These are phyloP conservation scores for Eutrema salsugineum DNA, from an alignment of 441 rosid genomes.

Conservation along the genomic window DNA sequence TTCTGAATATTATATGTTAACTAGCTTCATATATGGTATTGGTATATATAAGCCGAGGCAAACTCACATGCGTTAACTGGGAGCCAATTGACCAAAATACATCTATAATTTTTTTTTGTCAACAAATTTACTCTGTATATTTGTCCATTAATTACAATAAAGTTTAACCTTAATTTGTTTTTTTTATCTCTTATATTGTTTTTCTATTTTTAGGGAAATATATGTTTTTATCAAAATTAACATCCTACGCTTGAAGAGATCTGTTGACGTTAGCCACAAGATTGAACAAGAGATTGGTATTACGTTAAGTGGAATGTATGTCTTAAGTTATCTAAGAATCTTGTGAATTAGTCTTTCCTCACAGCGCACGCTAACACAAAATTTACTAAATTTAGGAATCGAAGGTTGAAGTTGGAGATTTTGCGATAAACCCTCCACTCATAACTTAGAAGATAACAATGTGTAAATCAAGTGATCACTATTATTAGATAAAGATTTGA, in stretches of 20 bases:
- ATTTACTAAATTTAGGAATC: neutral
- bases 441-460: neutral
- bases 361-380: constrained; percentile 16
- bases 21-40: neutral
- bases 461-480: constrained; percentile 4
- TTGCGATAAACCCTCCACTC: neutral
- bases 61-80: neutral
- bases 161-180: neutral
- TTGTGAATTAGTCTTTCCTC: neutral
- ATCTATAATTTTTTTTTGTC: neutral
- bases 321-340: constrained; percentile 11
- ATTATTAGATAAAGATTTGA: neutral
- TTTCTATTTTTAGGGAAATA: neutral
- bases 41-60: constrained; percentile 7
- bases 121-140: neutral
- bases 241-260: neutral
- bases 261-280: constrained; percentile 21
- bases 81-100: neutral
- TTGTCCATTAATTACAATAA: neutral
- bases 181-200: no score
- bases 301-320: constrained; percentile 25
- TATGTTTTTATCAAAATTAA: neutral
- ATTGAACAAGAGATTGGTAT: constrained; percentile 22
- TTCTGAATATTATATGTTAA: neutral
- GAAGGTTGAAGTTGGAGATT: neutral